Conservation (phyloP, 2,329 filamentous ascomycete species). For the Cercospora janseana region DNA sequence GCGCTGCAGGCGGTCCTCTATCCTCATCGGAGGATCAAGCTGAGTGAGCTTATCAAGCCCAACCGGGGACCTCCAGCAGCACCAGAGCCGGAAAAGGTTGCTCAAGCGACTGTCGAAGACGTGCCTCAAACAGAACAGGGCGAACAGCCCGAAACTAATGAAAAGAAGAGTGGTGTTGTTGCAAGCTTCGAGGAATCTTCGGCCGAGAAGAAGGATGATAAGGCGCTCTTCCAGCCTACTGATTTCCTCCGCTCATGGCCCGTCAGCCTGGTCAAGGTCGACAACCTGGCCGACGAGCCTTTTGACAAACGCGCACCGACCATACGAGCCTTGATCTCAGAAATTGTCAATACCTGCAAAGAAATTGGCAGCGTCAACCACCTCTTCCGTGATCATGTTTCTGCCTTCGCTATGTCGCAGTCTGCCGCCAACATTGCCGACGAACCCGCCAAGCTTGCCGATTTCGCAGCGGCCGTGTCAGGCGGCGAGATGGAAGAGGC, state of each 20-base stretch:
- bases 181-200: constrained; percentile 90
- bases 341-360: constrained; percentile 99
- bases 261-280: constrained; percentile 91
- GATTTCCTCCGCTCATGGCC: constrained; percentile 88
- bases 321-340: constrained; percentile 88
- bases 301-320: constrained; percentile 87
- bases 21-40: constrained; percentile 88
- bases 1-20: constrained; percentile 91
- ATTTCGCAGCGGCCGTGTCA: constrained; percentile 96
- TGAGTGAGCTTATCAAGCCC: constrained; percentile 78
- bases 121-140: constrained; percentile 12
- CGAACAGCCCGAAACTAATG: constrained; percentile 47
- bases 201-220: constrained; percentile 50
- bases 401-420: constrained; percentile 93
- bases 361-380: constrained; percentile 92
- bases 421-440: constrained; percentile 92
- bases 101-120: constrained; percentile 48
- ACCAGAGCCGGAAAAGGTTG: constrained; percentile 54
- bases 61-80: constrained; percentile 44
- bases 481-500: constrained; percentile 87
- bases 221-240: constrained; percentile 68
- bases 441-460: constrained; percentile 90
- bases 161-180: constrained; percentile 89
- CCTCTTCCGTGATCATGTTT: constrained; percentile 94
- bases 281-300: constrained; percentile 85